Conservation (phyloP, 2,329 filamentous ascomycete species). For the Onygena corvina region DNA sequence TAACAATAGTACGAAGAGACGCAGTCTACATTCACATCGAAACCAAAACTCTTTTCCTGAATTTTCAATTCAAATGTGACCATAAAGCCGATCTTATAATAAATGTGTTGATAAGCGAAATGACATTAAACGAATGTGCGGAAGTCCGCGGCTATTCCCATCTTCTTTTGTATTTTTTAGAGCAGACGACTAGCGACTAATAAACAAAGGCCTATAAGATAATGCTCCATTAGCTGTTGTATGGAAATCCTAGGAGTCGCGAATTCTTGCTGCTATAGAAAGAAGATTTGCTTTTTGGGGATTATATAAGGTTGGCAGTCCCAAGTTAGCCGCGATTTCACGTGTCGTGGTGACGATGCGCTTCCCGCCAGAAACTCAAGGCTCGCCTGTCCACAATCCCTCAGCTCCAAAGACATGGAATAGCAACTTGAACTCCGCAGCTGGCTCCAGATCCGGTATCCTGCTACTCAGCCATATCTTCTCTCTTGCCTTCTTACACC, state of each 20-base stretch:
- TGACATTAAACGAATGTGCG: no score
- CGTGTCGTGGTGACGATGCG: background rate
- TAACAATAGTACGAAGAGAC: conserved; percentile 36
- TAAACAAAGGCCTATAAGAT: no score
- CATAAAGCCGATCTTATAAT: background rate
- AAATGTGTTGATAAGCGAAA: background rate
- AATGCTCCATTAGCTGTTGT: no score
- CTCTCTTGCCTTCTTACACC: background rate
- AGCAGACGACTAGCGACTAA: no score
- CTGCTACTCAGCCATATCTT: background rate
- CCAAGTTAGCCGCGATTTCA: conserved; percentile 1
- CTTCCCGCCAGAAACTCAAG: background rate
- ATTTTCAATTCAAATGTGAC: background rate
- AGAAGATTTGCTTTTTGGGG: no score
- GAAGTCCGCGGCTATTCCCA: no score
- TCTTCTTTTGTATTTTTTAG: no score
- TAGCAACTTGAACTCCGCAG: background rate
- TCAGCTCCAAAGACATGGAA: background rate
- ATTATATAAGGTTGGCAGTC: no score
- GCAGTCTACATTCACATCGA: conserved; percentile 19
- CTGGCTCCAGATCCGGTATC: background rate
- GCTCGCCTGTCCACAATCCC: background rate
- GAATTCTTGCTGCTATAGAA: no score
- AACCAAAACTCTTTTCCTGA: conserved; percentile 27
- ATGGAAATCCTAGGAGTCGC: no score